These are phyloP conservation scores for Inosperma sp. DNA, from an alignment of 768 basidiomycete genomes.

Conservation along the genomic window DNA sequence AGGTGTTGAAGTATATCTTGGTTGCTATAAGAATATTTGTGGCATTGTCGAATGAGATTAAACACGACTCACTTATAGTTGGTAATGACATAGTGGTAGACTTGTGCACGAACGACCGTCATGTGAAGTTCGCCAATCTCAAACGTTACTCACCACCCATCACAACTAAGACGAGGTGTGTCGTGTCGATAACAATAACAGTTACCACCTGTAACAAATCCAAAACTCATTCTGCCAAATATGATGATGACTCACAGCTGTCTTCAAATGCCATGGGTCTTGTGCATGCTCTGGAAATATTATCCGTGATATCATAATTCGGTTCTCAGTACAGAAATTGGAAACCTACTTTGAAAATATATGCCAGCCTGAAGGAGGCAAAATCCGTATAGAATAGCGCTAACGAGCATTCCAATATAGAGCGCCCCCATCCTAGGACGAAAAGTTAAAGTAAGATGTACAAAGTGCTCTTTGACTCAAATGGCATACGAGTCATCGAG, in stretches of 20 bases:
- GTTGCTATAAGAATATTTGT: neutral
- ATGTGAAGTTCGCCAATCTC: neutral
- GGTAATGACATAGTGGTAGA: constrained; percentile 6
- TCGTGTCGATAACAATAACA: neutral
- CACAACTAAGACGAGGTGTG: constrained; percentile 2
- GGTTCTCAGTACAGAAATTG: neutral
- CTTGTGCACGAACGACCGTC: neutral
- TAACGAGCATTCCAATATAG: neutral
- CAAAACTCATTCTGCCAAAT: neutral
- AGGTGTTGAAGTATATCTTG: neutral
- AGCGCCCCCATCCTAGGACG: constrained; percentile 3
- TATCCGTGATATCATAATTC: neutral
- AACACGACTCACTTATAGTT: neutral
- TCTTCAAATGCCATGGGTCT: neutral
- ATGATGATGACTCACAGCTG: neutral
- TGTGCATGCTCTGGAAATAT: neutral
- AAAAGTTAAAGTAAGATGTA: neutral
- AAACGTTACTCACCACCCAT: neutral
- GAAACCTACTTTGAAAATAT: constrained; percentile 2
- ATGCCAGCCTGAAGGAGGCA: neutral
- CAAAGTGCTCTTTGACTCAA: no score
- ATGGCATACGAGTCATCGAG: constrained; percentile 1
- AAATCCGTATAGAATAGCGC: constrained; percentile 1
- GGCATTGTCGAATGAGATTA: neutral
- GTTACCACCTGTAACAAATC: neutral